phyloP scores from a whole-genome alignment of 75 land plant species.

The Picea glauca region DNA sequence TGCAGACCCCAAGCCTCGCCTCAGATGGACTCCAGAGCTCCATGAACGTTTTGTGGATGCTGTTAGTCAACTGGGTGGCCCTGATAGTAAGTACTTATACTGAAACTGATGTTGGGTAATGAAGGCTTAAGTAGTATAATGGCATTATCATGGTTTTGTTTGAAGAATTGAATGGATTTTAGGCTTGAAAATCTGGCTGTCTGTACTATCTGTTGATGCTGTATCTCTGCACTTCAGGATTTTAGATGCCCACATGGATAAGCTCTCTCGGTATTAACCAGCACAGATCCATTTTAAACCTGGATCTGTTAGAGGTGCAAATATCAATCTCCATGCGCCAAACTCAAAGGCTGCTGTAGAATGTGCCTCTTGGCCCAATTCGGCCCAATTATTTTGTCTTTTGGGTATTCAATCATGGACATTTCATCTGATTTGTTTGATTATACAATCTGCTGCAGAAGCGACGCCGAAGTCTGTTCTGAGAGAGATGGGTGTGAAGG shows the following conservation, averaged over 20 bases:
- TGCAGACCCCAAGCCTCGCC: constrained; percentile 10
- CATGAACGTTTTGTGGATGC: constrained; percentile 19
- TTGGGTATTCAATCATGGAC: too few species aligned
- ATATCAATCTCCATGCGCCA: too few species aligned
- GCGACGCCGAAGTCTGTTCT: constrained; percentile 97
- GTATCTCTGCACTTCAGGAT: too few species aligned
- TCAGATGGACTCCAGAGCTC: constrained; percentile 16
- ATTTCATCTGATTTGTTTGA: neutral
- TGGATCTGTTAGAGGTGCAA: too few species aligned
- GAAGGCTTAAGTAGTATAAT: too few species aligned
- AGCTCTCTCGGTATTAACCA: too few species aligned
- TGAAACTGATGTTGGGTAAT: neutral
- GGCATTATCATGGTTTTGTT: too few species aligned
- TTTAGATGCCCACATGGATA: too few species aligned
- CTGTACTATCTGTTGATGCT: too few species aligned
- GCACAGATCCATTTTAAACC: too few species aligned
- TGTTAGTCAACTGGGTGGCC: constrained; percentile 15
- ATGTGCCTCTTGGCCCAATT: neutral
- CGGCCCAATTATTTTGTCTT: neutral
- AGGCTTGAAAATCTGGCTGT: too few species aligned
- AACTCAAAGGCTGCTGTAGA: neutral
- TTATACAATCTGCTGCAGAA: constrained; percentile 39
- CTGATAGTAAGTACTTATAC: constrained; percentile 11
- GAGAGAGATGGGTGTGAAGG: constrained; percentile 96
- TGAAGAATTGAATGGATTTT: too few species aligned